Base-by-base conservation (phyloP, 305 asterid genomes). In the Fraxinus xanthoxyloides region DNA sequence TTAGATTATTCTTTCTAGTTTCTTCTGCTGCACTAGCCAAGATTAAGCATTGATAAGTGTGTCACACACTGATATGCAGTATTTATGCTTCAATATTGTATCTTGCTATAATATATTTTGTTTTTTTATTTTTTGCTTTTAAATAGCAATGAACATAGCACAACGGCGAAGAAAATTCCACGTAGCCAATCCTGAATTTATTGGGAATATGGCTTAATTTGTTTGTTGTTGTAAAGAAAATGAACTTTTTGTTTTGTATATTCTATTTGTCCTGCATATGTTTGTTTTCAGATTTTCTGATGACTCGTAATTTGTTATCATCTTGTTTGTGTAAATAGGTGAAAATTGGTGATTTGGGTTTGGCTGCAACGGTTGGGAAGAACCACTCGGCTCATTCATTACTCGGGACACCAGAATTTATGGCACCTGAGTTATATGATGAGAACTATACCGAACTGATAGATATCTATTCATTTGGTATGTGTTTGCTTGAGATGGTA, bases 401-500 rank as follows among this genome's bases (percentile, higher is more conserved):
- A 34, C 87, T 94, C 6, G 98, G 98, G 79, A 93, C 98, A 34
- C 98, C 97, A 1, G 98, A 92, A 78, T 94, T 92, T 87, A 94
- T 92, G 96, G 98, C 97, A 63, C 97, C 96, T 0, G 98, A 94
- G 84, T 87, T 92, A 2, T 94, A 92, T 4, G 98, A 94, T 0
- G 97, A 92, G 86, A 82, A 92, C 75, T 92, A 94, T 7, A 94
- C 92, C 0, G 98, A 94, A 86, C 67, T 85, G 32, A 82, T 94
- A 0, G 97, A 94, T 43, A 92, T 94, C 56, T 94, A 94, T 70
- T 89, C 98, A 7, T 94, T 94, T 2, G 98, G 97, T 3, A 90
- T 91, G 98, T 94, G 98, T 84, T 81, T 94, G 88, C 92, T 94
- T 8, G 98, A 92, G 90, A 86, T 94, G 94, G 97, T 93, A 72